Evolutionary conservation across 164 flowering plant genomes (phyloP).

Genomic region (Vitis vinifera): DNA sequence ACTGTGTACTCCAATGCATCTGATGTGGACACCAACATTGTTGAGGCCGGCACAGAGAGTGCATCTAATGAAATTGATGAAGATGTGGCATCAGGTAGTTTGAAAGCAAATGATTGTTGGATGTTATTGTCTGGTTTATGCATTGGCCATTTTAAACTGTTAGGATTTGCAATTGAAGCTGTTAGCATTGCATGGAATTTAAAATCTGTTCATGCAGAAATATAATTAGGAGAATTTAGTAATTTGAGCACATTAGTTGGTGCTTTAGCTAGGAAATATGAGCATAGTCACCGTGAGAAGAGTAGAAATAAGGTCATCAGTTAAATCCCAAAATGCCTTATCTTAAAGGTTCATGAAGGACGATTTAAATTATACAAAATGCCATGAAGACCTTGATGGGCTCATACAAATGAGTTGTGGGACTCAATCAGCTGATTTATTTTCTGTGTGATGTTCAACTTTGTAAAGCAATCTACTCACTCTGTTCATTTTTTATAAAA

Average conservation of each 20-base stretch:
- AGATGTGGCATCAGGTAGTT: conserved; percentile 37
- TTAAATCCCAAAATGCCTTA: not conserved
- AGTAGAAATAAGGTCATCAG: not conserved
- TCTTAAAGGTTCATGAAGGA: not conserved
- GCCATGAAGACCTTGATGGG: too few relatives aligned
- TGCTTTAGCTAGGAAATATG: not conserved
- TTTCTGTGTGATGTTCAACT: too few relatives aligned
- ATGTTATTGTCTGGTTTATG: not conserved
- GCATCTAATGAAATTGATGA: conserved; percentile 10
- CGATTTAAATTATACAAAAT: too few relatives aligned
- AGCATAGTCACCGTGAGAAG: not conserved
- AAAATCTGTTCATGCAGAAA: too few relatives aligned
- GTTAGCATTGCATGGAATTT: too few relatives aligned
- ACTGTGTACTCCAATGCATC: conserved; percentile 11
- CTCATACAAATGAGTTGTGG: too few relatives aligned
- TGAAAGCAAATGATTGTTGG: not conserved
- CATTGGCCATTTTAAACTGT: too few relatives aligned
- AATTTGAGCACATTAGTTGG: not conserved
- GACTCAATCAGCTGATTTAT: too few relatives aligned
- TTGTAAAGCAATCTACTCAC: too few relatives aligned
- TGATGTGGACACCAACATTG: conserved; percentile 6
- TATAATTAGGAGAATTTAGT: too few relatives aligned
- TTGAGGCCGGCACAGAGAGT: conserved; percentile 19
- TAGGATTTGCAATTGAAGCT: not conserved
- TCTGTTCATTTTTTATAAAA: too few relatives aligned